Evolutionary conservation across 1,284 basidiomycete genomes (phyloP), one percentile per base, ranked within the genome.

Genomic region (Sporisorium sorghi): DNA sequence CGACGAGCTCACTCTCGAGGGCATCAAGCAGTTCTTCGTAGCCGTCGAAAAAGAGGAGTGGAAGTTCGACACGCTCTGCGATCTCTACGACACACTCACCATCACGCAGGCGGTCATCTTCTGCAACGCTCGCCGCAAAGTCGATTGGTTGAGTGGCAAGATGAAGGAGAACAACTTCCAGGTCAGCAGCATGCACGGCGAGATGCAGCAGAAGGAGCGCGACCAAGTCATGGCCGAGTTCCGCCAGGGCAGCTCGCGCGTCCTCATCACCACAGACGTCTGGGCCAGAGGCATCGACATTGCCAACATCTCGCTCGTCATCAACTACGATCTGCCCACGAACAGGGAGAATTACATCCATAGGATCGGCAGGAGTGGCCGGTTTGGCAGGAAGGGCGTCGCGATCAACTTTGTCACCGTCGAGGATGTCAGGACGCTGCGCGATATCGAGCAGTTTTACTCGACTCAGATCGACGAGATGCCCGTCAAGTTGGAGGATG

Each of bases 71-170:
- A 99, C 96, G 0, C 88, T 99, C 21, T 98, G 94, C 86, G 97
- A 99, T 86, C 73, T 86, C 40, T 99, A 99, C 87, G 97, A 99
- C 86, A 98, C 96, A 19, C 89, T 99, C 54, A 98, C 97, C 30
- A 99, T 99, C 86, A 99, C 97, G 0, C 97, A 99, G 88, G 96
- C 97, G 28, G 96, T 99, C 85, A 98, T 99, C 84, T 99, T 99
- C 88, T 99, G 97, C 87, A 99, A 99, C 87, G 99, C 96, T 6
- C 89, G 94, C 78, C 89, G 96, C 87, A 99, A 99, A 91, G 96
- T 99, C 63, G 97, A 99, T 85, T 99, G 97, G 96, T 85, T 99
- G 60, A 97, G 96, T 40, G 94, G 97, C 86, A 99, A 99, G 87
- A 95, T 99, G 93, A 91, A 94, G 63, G 91, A 92, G 50, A 77